These are phyloP conservation scores for Hylodesmum podocarpum DNA, from an alignment of 306 rosid species.

Conservation along the genomic window DNA sequence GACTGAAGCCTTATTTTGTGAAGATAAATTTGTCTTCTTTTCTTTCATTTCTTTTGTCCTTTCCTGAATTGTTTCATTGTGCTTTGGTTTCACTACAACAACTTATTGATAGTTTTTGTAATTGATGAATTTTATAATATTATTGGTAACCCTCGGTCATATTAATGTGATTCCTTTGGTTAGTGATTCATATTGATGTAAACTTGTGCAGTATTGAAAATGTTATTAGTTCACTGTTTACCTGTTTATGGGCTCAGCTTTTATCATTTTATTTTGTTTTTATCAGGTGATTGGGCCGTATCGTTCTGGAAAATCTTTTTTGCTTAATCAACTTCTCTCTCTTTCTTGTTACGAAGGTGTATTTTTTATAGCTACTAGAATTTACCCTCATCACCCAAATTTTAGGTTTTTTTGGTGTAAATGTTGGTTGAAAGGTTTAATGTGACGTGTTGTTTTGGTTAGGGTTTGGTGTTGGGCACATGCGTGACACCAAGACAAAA, in stretches of 20 bases:
- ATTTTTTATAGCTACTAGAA: conserved; percentile 22
- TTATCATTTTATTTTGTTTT: conserved; percentile 25
- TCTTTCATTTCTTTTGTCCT: neutral
- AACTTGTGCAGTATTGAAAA: neutral
- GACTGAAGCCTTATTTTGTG: neutral
- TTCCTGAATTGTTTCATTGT: neutral
- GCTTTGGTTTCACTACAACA: neutral
- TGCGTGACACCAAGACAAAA: conserved; percentile 95
- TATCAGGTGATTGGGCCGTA: conserved; percentile 94
- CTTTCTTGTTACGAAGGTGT: conserved; percentile 95
- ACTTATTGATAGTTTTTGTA: neutral
- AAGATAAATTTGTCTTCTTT: neutral
- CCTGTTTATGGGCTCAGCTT: conserved; percentile 19
- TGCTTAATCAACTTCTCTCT: conserved; percentile 95
- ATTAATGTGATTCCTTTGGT: neutral
- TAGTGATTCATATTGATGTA: conserved; percentile 16
- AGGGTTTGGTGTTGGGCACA: conserved; percentile 99
- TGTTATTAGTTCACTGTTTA: neutral
- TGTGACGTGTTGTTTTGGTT: conserved; percentile 16
- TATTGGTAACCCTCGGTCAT: neutral
- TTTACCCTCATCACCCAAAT: neutral
- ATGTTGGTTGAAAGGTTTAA: conserved; percentile 26
- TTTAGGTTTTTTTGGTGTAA: conserved; percentile 1
- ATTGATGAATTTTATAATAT: neutral
- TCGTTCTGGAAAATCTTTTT: conserved; percentile 95